Evolutionary conservation across 2,329 filamentous ascomycete genomes (phyloP).

Genomic region (Fulvia fulva): DNA sequence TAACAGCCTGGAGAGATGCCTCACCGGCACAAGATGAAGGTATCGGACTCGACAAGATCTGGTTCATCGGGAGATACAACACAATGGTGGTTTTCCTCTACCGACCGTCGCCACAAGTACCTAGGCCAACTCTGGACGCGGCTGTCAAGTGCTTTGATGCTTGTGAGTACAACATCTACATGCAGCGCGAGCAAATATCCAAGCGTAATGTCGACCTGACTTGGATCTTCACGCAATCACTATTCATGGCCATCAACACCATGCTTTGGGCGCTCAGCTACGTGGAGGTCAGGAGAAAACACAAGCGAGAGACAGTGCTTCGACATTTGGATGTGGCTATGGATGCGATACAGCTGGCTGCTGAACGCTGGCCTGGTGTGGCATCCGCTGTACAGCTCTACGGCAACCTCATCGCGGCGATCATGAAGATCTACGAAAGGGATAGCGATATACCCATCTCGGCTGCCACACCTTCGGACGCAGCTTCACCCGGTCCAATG

Average conservation of each 20-base stretch:
- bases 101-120: slow-evolving; percentile 86
- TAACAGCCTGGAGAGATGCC: slow-evolving; percentile 73
- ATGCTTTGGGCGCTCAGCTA: slow-evolving; percentile 91
- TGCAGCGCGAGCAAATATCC: slow-evolving; percentile 75
- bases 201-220: slow-evolving; percentile 76
- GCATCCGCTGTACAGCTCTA: slow-evolving; percentile 81
- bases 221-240: slow-evolving; percentile 84
- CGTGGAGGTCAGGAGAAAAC: slow-evolving; percentile 69
- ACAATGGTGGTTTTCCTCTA: slow-evolving; percentile 86
- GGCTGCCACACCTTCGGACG: slow-evolving; percentile 45
- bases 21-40: slow-evolving; percentile 68
- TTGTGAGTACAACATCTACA: slow-evolving; percentile 73
- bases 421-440: slow-evolving; percentile 79
- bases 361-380: slow-evolving; percentile 88
- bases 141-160: slow-evolving; percentile 81
- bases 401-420: slow-evolving; percentile 76
- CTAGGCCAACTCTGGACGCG: slow-evolving; percentile 74
- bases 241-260: slow-evolving; percentile 90
- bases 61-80: slow-evolving; percentile 68
- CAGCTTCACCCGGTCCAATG: slow-evolving; percentile 37
- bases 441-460: slow-evolving; percentile 49
- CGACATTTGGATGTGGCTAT: slow-evolving; percentile 69
- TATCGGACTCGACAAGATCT: slow-evolving; percentile 65
- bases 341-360: slow-evolving; percentile 73
- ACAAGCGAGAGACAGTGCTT: slow-evolving; percentile 72